Percentiles rank a stretch among this genome's conserved stretches.
phyloP scores from a whole-genome alignment of 2,329 filamentous ascomycete genomes.

The Penicillium sp. region DNA sequence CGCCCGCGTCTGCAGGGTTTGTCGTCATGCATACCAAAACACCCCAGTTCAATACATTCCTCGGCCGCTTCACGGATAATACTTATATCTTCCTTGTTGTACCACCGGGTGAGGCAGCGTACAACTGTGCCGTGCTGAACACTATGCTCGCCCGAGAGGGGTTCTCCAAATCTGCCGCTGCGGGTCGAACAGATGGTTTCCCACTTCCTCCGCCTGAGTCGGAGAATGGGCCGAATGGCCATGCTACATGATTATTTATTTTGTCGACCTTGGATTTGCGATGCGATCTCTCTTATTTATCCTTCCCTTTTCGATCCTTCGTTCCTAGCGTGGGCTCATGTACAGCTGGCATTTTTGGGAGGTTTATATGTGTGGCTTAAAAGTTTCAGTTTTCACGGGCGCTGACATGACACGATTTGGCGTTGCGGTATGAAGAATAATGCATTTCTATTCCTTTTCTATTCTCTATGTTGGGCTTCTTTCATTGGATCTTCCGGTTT shows the following conservation, averaged over 20 bases:
- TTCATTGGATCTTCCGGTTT: background rate
- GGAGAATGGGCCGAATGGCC: slow-evolving; percentile 20
- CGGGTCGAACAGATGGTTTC: slow-evolving; percentile 43
- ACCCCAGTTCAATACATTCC: slow-evolving; percentile 82
- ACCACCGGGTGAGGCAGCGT: slow-evolving; percentile 84
- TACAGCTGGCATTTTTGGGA: slow-evolving; percentile 17
- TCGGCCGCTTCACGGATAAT: slow-evolving; percentile 94
- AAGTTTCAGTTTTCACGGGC: slow-evolving; percentile 14
- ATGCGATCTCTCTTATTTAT: background rate
- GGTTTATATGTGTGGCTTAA: slow-evolving; percentile 14
- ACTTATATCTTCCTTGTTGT: slow-evolving; percentile 93
- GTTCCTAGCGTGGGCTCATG: slow-evolving; percentile 17
- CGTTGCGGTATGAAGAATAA: slow-evolving; percentile 25
- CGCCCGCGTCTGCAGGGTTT: slow-evolving; percentile 44
- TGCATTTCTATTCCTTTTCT: slow-evolving; percentile 13
- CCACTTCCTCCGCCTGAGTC: slow-evolving; percentile 38
- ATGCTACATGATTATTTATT: slow-evolving; percentile 3
- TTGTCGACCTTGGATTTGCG: background rate
- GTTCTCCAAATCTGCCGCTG: slow-evolving; percentile 65
- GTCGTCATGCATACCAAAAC: slow-evolving; percentile 52
- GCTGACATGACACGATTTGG: slow-evolving; percentile 16
- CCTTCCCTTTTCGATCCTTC: background rate
- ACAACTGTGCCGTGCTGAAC: slow-evolving; percentile 88
- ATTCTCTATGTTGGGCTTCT: slow-evolving; percentile 3
- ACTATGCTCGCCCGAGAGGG: slow-evolving; percentile 81